A percentile compares a stretch with the other conserved stretches of the same genome.
Conservation (phyloP, 2,329 filamentous ascomycete genomes). For the Fonsecaea pedrosoi region DNA sequence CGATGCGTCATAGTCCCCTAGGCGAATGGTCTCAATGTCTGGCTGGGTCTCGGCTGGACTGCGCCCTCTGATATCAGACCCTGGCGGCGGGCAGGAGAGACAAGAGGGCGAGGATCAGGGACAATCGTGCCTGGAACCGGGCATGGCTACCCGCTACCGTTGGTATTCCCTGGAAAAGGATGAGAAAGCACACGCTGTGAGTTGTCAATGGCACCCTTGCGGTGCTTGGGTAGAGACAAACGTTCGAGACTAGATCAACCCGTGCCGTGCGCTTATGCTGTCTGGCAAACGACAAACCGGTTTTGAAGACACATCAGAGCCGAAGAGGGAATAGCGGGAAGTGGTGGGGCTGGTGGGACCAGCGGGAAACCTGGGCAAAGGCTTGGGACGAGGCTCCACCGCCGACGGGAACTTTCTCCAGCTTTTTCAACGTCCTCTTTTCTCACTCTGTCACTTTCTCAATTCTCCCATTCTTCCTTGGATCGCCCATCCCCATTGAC, state of each 20-base stretch:
- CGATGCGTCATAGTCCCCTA: conserved; percentile 22
- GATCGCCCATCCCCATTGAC: neutral
- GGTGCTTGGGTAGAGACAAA: conserved; percentile 22
- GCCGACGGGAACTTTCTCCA: conserved; percentile 26
- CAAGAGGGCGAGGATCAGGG: conserved; percentile 15
- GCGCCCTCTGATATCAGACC: conserved; percentile 15
- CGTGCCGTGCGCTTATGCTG: conserved; percentile 17
- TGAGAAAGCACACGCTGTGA: conserved; percentile 2
- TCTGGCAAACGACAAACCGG: conserved; percentile 27
- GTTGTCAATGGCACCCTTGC: neutral
- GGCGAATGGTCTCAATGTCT: neutral
- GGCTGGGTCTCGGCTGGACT: neutral
- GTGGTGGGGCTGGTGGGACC: neutral
- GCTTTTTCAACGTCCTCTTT: neutral
- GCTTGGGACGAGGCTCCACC: conserved; percentile 12
- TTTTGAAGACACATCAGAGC: conserved; percentile 22
- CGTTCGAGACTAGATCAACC: conserved; percentile 19
- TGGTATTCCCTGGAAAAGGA: neutral
- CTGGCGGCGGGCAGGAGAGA: conserved; percentile 13
- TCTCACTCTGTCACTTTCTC: neutral
- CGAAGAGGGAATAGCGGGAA: neutral
- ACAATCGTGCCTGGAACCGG: conserved; percentile 20
- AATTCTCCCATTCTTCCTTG: too few species aligned
- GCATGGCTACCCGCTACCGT: neutral
- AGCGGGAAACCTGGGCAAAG: conserved; percentile 3